These are phyloP conservation scores for Casaregolazyma lundiana DNA, from an alignment of 1,139 yeast genomes.

Conservation along the genomic window DNA sequence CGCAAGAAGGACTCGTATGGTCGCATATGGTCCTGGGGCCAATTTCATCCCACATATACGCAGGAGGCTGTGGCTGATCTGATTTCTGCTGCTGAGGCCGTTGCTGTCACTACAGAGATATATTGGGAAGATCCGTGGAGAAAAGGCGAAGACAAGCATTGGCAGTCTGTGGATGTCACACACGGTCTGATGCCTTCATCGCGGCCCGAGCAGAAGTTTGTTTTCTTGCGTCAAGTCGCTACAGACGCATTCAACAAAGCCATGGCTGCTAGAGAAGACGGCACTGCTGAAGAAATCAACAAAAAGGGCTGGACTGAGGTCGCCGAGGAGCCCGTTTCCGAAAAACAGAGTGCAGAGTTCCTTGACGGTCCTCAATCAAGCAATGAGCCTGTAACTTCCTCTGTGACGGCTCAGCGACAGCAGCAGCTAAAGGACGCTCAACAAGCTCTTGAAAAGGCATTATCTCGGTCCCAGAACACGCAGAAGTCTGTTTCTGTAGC, in stretches of 20 bases:
- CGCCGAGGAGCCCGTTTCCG: background rate
- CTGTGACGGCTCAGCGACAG: constrained; percentile 1
- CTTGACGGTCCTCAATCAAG: too few relatives aligned
- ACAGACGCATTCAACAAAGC: constrained; percentile 18
- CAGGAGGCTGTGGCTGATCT: constrained; percentile 93
- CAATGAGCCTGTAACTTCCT: constrained; percentile 1
- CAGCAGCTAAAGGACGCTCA: constrained; percentile 8
- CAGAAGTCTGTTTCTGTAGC: constrained; percentile 11
- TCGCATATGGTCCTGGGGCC: constrained; percentile 13
- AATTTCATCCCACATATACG: constrained; percentile 86
- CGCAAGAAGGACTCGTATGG: constrained; percentile 56
- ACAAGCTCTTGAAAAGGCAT: constrained; percentile 7
- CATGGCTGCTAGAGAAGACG: constrained; percentile 3
- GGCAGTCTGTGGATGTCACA: constrained; percentile 50
- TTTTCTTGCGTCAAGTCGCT: constrained; percentile 56
- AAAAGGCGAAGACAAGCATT: constrained; percentile 65
- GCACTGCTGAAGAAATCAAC: constrained; percentile 7
- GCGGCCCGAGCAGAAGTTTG: constrained; percentile 62
- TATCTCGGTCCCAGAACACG: constrained; percentile 1
- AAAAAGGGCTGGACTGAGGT: background rate
- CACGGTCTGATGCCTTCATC: constrained; percentile 58
- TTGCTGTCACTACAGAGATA: constrained; percentile 45
- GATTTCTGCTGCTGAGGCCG: constrained; percentile 62
- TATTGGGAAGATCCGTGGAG: constrained; percentile 87
- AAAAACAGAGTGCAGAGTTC: too few relatives aligned